phyloP scores from a whole-genome alignment of 1,139 yeast genomes.

The Blastobotrys proliferans region DNA sequence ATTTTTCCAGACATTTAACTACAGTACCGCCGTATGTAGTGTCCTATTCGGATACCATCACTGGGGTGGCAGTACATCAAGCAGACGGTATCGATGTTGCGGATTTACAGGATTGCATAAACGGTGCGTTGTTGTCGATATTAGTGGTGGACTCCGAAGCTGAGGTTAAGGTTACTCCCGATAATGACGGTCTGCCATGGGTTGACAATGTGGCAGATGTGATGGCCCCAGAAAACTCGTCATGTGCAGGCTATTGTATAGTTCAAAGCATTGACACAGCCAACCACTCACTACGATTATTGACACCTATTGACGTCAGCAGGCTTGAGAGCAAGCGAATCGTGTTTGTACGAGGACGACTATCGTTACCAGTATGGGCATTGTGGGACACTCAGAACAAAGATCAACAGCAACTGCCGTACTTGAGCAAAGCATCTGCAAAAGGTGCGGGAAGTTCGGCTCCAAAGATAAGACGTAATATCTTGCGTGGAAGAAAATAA shows the following conservation, averaged over 20 bases:
- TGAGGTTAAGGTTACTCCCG: slow-evolving; percentile 1
- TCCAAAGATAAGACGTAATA: slow-evolving; percentile 58
- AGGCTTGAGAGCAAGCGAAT: slow-evolving; percentile 27
- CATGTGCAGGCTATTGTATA: slow-evolving; percentile 32
- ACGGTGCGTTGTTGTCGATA: slow-evolving; percentile 32
- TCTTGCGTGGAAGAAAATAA: too few relatives aligned
- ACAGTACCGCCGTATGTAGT: slow-evolving; percentile 30
- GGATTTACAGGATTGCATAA: slow-evolving; percentile 27
- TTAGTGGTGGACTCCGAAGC: slow-evolving; percentile 21
- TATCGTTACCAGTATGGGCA: slow-evolving; percentile 55
- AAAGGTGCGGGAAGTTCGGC: slow-evolving; percentile 53
- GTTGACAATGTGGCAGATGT: slow-evolving; percentile 2
- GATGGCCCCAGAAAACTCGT: slow-evolving; percentile 14
- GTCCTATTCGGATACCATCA: slow-evolving; percentile 19
- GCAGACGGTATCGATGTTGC: slow-evolving; percentile 28
- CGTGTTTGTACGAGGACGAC: slow-evolving; percentile 59
- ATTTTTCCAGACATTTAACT: slow-evolving; percentile 26
- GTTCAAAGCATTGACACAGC: slow-evolving; percentile 49
- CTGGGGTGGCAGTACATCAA: slow-evolving; percentile 28
- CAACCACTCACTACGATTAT: slow-evolving; percentile 47
- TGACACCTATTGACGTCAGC: slow-evolving; percentile 45
- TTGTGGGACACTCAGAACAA: slow-evolving; percentile 26
- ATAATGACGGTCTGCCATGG: slow-evolving; percentile 9
- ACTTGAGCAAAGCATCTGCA: slow-evolving; percentile 42
- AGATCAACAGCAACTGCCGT: slow-evolving; percentile 17